Base-by-base conservation (phyloP, 164 flowering plant species). In the Tetrastigma voinierianum region DNA sequence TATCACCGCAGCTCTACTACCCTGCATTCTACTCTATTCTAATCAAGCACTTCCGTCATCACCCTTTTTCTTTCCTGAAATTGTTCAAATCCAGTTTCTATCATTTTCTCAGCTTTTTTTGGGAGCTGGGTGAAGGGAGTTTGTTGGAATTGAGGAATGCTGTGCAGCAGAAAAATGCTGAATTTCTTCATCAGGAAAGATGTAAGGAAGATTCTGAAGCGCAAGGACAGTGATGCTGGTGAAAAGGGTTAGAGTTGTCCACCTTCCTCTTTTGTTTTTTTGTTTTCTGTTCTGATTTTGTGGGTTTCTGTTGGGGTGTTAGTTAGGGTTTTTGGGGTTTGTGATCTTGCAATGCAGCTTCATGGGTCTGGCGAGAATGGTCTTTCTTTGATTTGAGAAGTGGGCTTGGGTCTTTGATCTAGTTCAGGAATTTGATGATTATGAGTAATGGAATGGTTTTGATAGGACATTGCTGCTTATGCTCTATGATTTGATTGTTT, bases 161-260 rank as follows among this genome's bases (percentile, higher is more conserved):
- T 77, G 32, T 70, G 69, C 24, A 78, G 83, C 45, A 65, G 82
- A 40, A n/a, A n/a, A 25, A 84, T 91, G 86, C 68, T 86, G 1
- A 80, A 76, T 70, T 89, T 85, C 69, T 68, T 84, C 15, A 43
- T 78, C 1, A 78, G 80, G 53, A 90, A n/a, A 76, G 89, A 89
- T 78, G 91, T 87, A 25, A 80, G 87, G 74, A 93, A 86, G 80
- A 69, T 90, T 51, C 90, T 93, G 60, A 93, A 93, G 84, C 92
- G 98, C 57, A 93, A 93, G 66, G 98, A 89, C 66, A 90, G 96
- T 68, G 96, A 93, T 78, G 96, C 92, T 12, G 96, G 93, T 11
- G 91, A 93, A 75, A 78, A 68, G 81, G 98, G 98, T 91, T 59
- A 4, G 21, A 9, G 8, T 32, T 48, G 40, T 18, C 16, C 47